phyloP scores from a whole-genome alignment of 257 asterid genomes.

The Solanum chiquidenum region DNA sequence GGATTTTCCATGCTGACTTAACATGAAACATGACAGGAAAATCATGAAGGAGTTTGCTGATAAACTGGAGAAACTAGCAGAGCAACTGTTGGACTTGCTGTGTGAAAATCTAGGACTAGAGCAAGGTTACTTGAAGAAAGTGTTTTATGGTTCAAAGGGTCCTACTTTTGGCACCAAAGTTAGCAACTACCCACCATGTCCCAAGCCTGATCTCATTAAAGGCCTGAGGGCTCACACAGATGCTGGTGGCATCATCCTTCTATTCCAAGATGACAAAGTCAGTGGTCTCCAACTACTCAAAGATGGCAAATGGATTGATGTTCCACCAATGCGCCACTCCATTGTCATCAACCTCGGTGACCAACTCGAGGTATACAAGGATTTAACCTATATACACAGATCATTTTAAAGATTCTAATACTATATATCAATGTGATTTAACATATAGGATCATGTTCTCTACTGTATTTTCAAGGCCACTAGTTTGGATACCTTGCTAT shows the following conservation, averaged over 20 bases:
- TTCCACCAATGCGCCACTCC: constrained; percentile 72
- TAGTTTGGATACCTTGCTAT: not conserved
- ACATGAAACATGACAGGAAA: constrained; percentile 24
- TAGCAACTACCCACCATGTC: constrained; percentile 70
- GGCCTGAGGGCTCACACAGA: constrained; percentile 80
- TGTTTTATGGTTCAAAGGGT: constrained; percentile 57
- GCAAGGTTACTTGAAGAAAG: constrained; percentile 55
- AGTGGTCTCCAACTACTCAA: constrained; percentile 72
- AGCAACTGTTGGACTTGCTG: constrained; percentile 46
- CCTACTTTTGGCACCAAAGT: constrained; percentile 75
- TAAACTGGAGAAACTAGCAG: constrained; percentile 53
- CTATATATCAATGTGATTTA: not conserved
- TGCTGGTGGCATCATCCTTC: constrained; percentile 67
- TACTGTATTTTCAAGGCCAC: not conserved
- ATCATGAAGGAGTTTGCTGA: constrained; percentile 54
- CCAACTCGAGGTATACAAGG: constrained; percentile 54
- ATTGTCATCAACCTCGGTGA: constrained; percentile 61
- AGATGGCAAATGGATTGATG: constrained; percentile 64
- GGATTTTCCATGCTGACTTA: not conserved
- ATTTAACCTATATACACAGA: not conserved
- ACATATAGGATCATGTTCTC: not conserved
- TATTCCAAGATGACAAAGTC: constrained; percentile 70
- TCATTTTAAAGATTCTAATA: not conserved
- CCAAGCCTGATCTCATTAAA: constrained; percentile 66
- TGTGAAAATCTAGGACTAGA: constrained; percentile 80